Base-by-base conservation (phyloP, 73 alveolate species). In the Vitrella brassicaformis region DNA sequence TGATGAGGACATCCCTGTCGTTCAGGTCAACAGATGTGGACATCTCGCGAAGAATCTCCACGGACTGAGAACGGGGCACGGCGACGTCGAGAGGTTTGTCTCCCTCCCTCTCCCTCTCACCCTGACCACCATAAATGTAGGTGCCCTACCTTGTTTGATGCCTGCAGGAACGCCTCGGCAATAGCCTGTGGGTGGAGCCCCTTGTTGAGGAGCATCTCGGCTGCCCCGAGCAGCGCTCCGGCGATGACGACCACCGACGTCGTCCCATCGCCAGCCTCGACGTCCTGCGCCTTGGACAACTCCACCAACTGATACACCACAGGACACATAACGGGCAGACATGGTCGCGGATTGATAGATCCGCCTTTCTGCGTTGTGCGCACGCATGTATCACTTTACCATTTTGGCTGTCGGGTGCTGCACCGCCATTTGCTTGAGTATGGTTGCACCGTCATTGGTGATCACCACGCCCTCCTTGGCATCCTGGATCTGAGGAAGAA, bases 241-340 rank as follows among this genome's bases (percentile, higher is more conserved):
- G 99, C 99, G 45, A 95, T 87, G 73, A 96, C 98, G 79, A 96
- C 99, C 27, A 96, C 99, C 19, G 98, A 82, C 47, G 99, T 96
- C 72, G 99, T 96, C 66, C 99, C 99, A 77, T 96, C 99, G 28
- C 99, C 99, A 22, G 99, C 99, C 70, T 96, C 99, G 47, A 95
- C 94, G 75, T 96, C 99, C 91, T 96, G 98, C 31, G 99, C 97
- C 85, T 95, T 93, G 77, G 99, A 94, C 82, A 96, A 94, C 87
- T 96, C 99, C 28, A 96, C 99, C 68, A 96, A 87, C 90, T 81
- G 26, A n/a, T 1, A n/a, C n/a, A n/a, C n/a, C n/a, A n/a, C 0
- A 39, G 25, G 30, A 66, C 4, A 0, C 9, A 71, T 71, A 30
- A 71, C 28, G 28, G 65, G 29, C 28, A 31, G 29, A 30, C 56